A percentile compares a stretch with the other conserved stretches of the same genome.
Conservation (phyloP, 139 green algal genomes). For the Astrephomene gubernaculifera region DNA sequence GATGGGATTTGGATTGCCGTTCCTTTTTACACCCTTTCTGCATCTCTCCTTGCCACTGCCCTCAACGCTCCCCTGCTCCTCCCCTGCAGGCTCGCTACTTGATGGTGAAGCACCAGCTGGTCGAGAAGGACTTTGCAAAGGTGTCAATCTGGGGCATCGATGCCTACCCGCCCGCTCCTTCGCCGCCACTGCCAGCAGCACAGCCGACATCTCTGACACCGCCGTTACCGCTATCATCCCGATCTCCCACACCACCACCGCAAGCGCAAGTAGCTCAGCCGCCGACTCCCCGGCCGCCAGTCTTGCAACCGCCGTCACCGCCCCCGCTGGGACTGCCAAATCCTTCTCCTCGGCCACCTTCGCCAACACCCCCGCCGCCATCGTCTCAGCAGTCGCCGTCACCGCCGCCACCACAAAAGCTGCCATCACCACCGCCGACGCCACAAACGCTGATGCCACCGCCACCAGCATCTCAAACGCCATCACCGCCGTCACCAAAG, state of each 20-base stretch:
- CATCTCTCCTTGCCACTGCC: not conserved
- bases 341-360: too few relatives aligned
- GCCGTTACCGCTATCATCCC: too few relatives aligned
- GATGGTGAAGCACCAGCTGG: not conserved
- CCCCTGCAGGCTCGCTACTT: constrained; percentile 10
- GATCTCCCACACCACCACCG: too few relatives aligned
- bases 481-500: not conserved
- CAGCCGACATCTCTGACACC: too few relatives aligned
- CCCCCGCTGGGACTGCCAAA: too few relatives aligned
- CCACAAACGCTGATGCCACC: not conserved
- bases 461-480: not conserved
- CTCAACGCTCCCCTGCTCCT: not conserved
- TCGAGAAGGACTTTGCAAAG: constrained; percentile 18
- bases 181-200: too few relatives aligned
- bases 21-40: not conserved
- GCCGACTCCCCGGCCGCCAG: too few relatives aligned
- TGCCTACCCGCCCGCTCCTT: not conserved
- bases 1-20: not conserved
- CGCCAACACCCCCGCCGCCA: not conserved
- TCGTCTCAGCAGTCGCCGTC: not conserved
- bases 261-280: too few relatives aligned
- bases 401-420: not conserved
- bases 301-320: too few relatives aligned
- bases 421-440: not conserved
- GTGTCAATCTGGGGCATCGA: constrained; percentile 33